Conservation (phyloP, 495 filamentous ascomycete species). For the Podospora fimiseda region DNA sequence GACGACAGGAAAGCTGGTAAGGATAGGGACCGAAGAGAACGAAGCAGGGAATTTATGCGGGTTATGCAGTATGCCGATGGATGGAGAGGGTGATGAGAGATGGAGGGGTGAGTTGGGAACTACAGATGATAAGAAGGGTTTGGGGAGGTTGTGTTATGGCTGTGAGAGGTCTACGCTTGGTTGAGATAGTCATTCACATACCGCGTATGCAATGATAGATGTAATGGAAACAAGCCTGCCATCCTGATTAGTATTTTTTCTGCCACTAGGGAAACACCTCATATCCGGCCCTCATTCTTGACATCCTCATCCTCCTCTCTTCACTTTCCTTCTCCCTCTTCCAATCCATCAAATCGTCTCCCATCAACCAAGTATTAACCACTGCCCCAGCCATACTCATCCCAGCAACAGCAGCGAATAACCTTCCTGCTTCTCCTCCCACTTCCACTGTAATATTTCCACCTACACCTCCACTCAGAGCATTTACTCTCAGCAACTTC, state of each 20-base stretch:
- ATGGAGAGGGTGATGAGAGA: slow-evolving; percentile 39
- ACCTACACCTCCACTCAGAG: neutral
- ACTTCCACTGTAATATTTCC: neutral
- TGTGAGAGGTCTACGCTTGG: slow-evolving; percentile 44
- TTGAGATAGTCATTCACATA: too few species aligned
- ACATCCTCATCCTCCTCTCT: slow-evolving; percentile 1
- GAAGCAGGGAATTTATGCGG: slow-evolving; percentile 30
- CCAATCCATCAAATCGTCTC: slow-evolving; percentile 12
- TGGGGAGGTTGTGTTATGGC: slow-evolving; percentile 42
- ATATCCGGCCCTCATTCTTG: slow-evolving; percentile 18
- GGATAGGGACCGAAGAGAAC: slow-evolving; percentile 9
- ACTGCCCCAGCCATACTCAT: slow-evolving; percentile 15
- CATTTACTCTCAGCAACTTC: slow-evolving; percentile 9
- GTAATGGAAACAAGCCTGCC: too few species aligned
- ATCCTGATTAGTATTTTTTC: neutral
- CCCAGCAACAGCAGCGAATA: slow-evolving; percentile 20
- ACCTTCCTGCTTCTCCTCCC: slow-evolving; percentile 11
- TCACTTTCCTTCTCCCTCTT: neutral
- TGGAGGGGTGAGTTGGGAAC: slow-evolving; percentile 45
- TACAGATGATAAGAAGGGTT: slow-evolving; percentile 4
- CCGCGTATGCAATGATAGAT: too few species aligned
- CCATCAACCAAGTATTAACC: slow-evolving; percentile 20
- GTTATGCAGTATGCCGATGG: slow-evolving; percentile 46
- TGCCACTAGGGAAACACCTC: slow-evolving; percentile 14
- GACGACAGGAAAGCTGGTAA: slow-evolving; percentile 70